Conservation (phyloP, 257 asterid species). For the Craterostigma plantagineum region DNA sequence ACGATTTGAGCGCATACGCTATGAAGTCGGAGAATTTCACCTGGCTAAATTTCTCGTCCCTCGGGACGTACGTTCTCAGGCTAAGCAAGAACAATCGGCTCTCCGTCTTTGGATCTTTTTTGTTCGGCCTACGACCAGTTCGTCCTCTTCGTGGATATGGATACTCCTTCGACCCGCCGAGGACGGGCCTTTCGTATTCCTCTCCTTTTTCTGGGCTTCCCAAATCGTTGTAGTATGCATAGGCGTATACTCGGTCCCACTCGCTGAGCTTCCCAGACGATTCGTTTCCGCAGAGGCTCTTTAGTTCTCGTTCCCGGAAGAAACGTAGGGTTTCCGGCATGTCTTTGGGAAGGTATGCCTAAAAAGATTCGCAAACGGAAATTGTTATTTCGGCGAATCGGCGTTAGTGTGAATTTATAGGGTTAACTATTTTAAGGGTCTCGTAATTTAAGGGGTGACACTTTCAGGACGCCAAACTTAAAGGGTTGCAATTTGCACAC, state of each 20-base stretch:
- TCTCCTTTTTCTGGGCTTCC: constrained; percentile 58
- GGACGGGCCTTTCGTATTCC: constrained; percentile 42
- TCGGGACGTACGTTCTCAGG: constrained; percentile 50
- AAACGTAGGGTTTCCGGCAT: constrained; percentile 45
- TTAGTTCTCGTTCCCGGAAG: constrained; percentile 61
- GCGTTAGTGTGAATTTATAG: too few species aligned
- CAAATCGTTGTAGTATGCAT: constrained; percentile 68
- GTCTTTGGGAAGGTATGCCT: constrained; percentile 49
- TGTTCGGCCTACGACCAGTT: constrained; percentile 68
- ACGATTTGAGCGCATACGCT: constrained; percentile 57
- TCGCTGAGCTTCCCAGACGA: constrained; percentile 38
- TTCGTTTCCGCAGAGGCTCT: constrained; percentile 49
- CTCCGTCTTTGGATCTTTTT: constrained; percentile 51
- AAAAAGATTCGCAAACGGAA: constrained; percentile 4
- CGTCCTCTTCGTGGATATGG: constrained; percentile 83
- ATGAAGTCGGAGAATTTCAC: constrained; percentile 75
- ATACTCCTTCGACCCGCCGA: constrained; percentile 47
- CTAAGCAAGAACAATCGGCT: constrained; percentile 42
- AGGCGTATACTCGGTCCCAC: constrained; percentile 89
- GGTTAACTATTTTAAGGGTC: too few species aligned
- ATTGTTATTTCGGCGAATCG: not conserved
- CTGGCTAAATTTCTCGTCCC: constrained; percentile 58
- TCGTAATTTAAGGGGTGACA: too few species aligned
- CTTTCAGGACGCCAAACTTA: too few species aligned
- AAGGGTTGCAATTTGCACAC: too few species aligned